These are phyloP conservation scores for Salix udensis DNA, from an alignment of 345 rosid species.

Conservation along the genomic window DNA sequence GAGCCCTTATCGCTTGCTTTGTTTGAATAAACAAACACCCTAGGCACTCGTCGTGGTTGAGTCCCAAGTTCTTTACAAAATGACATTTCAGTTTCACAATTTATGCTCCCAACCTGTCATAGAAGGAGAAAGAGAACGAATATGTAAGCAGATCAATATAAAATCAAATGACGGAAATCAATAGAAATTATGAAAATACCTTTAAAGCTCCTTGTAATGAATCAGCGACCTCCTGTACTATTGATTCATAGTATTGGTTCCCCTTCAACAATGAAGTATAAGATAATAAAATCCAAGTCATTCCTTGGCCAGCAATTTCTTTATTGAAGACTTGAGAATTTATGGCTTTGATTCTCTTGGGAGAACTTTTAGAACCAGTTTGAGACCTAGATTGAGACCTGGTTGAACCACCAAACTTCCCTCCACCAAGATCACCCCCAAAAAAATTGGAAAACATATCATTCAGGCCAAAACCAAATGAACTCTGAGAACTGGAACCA, in stretches of 20 bases:
- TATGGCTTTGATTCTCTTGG: slow-evolving; percentile 43
- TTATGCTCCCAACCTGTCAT: slow-evolving; percentile 64
- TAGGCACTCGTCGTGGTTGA: slow-evolving; percentile 49
- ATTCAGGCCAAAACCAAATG: slow-evolving; percentile 59
- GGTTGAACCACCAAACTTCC: slow-evolving; percentile 53
- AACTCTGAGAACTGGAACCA: slow-evolving; percentile 44
- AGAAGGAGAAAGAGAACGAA: slow-evolving; percentile 8
- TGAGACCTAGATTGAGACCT: slow-evolving; percentile 33
- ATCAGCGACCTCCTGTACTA: slow-evolving; percentile 53
- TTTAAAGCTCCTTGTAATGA: slow-evolving; percentile 73
- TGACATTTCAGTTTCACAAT: slow-evolving; percentile 69
- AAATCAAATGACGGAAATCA: not conserved
- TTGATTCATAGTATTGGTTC: slow-evolving; percentile 52
- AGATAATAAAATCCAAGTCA: slow-evolving; percentile 84
- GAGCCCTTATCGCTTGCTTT: slow-evolving; percentile 49
- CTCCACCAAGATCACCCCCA: slow-evolving; percentile 41
- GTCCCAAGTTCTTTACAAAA: slow-evolving; percentile 66
- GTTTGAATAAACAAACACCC: slow-evolving; percentile 63
- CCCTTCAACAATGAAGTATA: slow-evolving; percentile 48
- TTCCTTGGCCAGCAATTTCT: slow-evolving; percentile 64
- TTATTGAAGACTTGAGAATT: slow-evolving; percentile 53
- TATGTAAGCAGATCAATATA: not conserved
- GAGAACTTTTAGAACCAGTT: slow-evolving; percentile 38
- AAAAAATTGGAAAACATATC: slow-evolving; percentile 63
- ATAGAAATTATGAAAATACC: slow-evolving; percentile 32